Evolutionary conservation across 768 basidiomycete genomes (phyloP).

Genomic region (Trametes elegans): DNA sequence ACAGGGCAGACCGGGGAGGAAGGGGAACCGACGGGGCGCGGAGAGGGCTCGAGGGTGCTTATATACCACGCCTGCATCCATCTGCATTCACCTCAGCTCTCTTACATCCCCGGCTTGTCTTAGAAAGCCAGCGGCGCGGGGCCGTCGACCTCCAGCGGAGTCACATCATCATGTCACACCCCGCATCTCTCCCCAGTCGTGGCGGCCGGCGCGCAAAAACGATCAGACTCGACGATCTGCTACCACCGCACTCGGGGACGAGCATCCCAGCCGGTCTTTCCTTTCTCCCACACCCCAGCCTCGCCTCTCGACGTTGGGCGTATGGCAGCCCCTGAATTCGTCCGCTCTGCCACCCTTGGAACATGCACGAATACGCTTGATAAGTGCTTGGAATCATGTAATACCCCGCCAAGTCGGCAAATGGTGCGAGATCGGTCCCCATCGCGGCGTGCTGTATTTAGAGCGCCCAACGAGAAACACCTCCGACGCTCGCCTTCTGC

Average conservation of each 20-base stretch:
- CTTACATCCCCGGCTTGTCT: constrained; percentile 4
- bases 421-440: not conserved
- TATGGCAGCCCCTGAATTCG: too few species aligned
- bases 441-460: too few species aligned
- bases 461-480: too few species aligned
- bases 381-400: not conserved
- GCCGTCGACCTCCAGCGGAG: not conserved
- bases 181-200: too few species aligned
- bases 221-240: too few species aligned
- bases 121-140: constrained; percentile 7
- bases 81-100: constrained; percentile 7
- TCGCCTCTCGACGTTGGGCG: not conserved
- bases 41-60: not conserved
- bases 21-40: not conserved
- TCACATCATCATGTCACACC: not conserved
- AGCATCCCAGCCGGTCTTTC: too few species aligned
- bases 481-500: too few species aligned
- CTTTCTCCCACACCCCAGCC: too few species aligned
- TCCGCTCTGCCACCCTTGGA: not conserved
- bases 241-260: too few species aligned
- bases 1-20: constrained; percentile 1
- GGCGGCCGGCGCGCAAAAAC: too few species aligned
- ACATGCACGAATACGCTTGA: not conserved
- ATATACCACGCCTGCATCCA: constrained; percentile 2
- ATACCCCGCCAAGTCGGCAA: not conserved